These are phyloP conservation scores for Ophiosphaerella herpotricha DNA, from an alignment of 2,329 filamentous ascomycete species.

Conservation along the genomic window DNA sequence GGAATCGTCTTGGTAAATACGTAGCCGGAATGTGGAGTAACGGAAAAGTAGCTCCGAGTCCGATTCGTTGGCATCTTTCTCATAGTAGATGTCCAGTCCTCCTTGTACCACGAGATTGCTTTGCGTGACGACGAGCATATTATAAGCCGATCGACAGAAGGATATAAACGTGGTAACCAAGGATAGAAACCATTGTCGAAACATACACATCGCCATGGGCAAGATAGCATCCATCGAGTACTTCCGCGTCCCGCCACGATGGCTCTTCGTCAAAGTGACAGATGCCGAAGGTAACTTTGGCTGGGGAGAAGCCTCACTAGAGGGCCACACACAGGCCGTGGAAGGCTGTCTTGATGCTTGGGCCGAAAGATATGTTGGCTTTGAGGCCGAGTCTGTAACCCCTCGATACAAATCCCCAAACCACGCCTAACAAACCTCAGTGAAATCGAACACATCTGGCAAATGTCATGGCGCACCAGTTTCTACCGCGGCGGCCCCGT, in stretches of 20 bases:
- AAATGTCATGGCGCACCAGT: conserved; percentile 67
- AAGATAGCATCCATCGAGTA: conserved; percentile 72
- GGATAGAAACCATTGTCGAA: background rate
- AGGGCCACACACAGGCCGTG: conserved; percentile 74
- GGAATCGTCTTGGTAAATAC: too few species aligned
- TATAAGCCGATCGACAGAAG: too few species aligned
- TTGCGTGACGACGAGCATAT: too few species aligned
- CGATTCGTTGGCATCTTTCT: too few species aligned
- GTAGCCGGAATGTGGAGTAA: too few species aligned
- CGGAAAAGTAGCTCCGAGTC: too few species aligned
- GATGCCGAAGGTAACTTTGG: conserved; percentile 68
- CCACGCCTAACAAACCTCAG: conserved; percentile 45
- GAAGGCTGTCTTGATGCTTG: conserved; percentile 74
- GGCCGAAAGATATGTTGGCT: conserved; percentile 64
- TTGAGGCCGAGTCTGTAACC: conserved; percentile 67
- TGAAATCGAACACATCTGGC: conserved; percentile 82
- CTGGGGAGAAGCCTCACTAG: conserved; percentile 76
- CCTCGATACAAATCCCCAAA: background rate
- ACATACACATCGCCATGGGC: conserved; percentile 53
- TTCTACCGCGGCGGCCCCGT: conserved; percentile 82
- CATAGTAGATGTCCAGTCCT: too few species aligned
- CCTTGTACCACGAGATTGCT: too few species aligned
- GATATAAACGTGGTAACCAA: background rate
- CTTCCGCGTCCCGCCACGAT: conserved; percentile 74
- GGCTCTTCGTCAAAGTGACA: conserved; percentile 78